Evolutionary conservation across 305 asterid genomes (phyloP), one percentile per base, ranked within the genome.

Genomic region (Fraxinus paxiana): DNA sequence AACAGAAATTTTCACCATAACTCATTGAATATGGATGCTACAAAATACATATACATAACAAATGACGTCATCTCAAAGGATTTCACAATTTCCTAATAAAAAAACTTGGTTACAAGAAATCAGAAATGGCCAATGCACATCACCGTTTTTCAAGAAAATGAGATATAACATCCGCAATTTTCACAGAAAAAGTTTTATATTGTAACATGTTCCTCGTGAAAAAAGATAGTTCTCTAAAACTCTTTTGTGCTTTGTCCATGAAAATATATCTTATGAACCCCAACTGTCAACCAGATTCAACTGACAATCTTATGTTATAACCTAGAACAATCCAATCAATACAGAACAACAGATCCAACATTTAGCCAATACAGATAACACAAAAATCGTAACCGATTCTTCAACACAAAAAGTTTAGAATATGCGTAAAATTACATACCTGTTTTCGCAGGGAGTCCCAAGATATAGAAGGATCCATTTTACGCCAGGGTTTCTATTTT

Each of bases 361-460:
- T 72, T 79, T 56, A 65, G 41, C 75, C 10, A 70, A 69, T 70
- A n/a, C 69, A 73, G 28, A n/a, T 34, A 63, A 48, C 3, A 26
- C 24, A 78, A 33, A 71, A 54, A 79, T 5, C 8, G 28, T n/a
- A 51, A 56, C 59, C 0, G 22, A 18, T 2, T 28, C 35, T 67
- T 18, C 70, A 13, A 12, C 18, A 67, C 73, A 2, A 26, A 26
- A 28, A 24, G 2, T 12, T 61, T 61, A 61, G 31, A 28, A 28
- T 67, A 67, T 56, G 30, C 2, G 30, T 56, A 30, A 61, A 81
- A 59, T 22, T 20, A 59, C 61, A 26, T 41, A 92, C 98, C 98
- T 94, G 95, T 77, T 94, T 94, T 22, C 97, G 93, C 89, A 94
- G 88, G 83, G 97, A 90, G 82, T 94, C 98, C 98, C 98, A 93